Evolutionary conservation across 139 green algal genomes (phyloP), one percentile per base, ranked within the genome.

Genomic region (Chlamydomonas eustigma): DNA sequence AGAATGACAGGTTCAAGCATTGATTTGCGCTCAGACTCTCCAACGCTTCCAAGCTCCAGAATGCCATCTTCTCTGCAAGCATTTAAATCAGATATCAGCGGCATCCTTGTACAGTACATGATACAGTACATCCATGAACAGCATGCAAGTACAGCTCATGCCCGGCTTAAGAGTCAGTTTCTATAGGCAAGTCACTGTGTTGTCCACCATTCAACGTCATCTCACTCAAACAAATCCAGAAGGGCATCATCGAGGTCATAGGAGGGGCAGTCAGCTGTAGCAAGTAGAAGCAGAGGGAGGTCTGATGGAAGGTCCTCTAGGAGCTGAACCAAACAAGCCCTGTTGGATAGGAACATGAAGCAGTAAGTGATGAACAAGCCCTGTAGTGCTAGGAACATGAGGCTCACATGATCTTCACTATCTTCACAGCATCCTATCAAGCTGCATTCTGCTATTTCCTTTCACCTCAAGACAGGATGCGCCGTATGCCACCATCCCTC

Each of bases 271-370:
- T 97, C 91, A 2, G 91, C 86, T 24, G 88, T 94, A 25, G 89
- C 90, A 37, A 98, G 81, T 65, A 98, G 89, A 79, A 97, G 85
- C 70, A 98, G 75, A n/a, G 93, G 92, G 64, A 92, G 78, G 58
- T 89, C 84, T 0, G 87, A 52, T 4, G 92, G 91, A 30, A 98
- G 81, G 77, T 98, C 94, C 4, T 82, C 80, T 67, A 98, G 83
- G 71, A 97, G 83, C 78, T 91, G 92, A 64, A 77, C 80, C 68
- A 98, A 18, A 18, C 44, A 58, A 18, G 44, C 44, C 44, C 44
- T 58, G 44, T 28, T 28, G 44, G 44, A 18, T 12, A 58, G 12
- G 44, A n/a, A n/a, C n/a, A n/a, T n/a, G n/a, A n/a, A n/a, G n/a
- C n/a, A n/a, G n/a, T n/a, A n/a, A n/a, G n/a, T n/a, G n/a, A n/a